Base-by-base conservation (phyloP, 2,329 filamentous ascomycete genomes). In the Phialocephala sp. region DNA sequence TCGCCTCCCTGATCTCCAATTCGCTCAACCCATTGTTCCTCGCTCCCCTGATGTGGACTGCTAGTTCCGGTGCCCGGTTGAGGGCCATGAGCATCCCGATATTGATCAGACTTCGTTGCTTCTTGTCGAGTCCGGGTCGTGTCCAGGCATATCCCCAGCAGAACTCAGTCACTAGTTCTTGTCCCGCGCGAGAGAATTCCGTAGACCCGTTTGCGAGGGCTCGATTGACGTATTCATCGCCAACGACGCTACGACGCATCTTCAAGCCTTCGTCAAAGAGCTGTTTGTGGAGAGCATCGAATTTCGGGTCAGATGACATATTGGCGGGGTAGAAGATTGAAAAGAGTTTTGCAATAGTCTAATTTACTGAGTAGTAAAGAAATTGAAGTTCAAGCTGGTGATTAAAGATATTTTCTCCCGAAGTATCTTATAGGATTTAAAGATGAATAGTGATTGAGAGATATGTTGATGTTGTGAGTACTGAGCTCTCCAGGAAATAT, bases 141-240 rank as follows among this genome's bases (percentile, higher is more conserved):
- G 84, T 84, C 88, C 88, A 91, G 32, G 84, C 83, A 65, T 82
- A 82, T 15, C 87, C 87, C 88, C 87, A 90, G 77, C 84, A 86
- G 74, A 81, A 85, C 76, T 89, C 87, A 0, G 87, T 89, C 1
- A 88, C 83, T 43, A 88, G 80, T 69, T 89, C 84, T 76, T 90
- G 87, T 70, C 85, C 85, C 0, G 87, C 84, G 45, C 80, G 78
- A 1, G 85, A 80, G 76, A 89, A 90, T n/a, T 85, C 82, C 11
- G 82, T 84, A 0, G 84, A 81, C 2, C 83, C 84, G 63, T 84
- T 84, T n/a, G 79, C 78, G 11, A 89, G 79, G 1, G 87, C 82
- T 4, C 78, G 79, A 71, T 88, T 81, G 62, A 90, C 87, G 70
- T 89, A 88, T 45, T 81, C 80, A 63, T 87, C 79, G n/a, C 88